A percentile compares a stretch with the other conserved stretches of the same genome.
Conservation (phyloP, 208 protist genomes). For the Leishmania arabica region DNA sequence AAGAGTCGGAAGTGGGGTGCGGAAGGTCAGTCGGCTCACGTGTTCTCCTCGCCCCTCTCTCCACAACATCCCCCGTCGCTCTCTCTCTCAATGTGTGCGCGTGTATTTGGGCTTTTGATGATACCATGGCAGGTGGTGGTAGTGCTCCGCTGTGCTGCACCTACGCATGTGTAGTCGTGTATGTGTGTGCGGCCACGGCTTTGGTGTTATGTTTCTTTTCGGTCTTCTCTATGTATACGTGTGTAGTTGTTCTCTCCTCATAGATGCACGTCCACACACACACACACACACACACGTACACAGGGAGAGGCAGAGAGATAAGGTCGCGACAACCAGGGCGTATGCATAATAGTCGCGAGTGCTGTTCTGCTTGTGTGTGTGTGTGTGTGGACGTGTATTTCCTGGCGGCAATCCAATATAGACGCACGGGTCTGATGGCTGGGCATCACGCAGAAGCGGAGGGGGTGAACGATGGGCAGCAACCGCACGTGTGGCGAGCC, state of each 20-base stretch:
- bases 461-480: background rate
- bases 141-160: background rate
- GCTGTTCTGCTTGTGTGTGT: background rate
- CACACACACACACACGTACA: background rate
- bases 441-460: background rate
- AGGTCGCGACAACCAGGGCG: background rate
- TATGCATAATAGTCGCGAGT: no score
- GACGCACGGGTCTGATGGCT: background rate
- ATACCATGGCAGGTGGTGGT: background rate
- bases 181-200: background rate
- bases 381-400: background rate
- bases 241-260: background rate
- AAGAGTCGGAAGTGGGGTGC: background rate
- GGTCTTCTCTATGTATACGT: background rate
- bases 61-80: background rate
- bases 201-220: background rate
- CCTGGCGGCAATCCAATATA: background rate
- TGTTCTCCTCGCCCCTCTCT: background rate
- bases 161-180: background rate
- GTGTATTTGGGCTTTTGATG: background rate
- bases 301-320: background rate
- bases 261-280: constrained; percentile 2
- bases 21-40: background rate
- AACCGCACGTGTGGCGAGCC: background rate
- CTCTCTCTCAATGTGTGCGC: background rate